Percentiles rank a stretch among this genome's conserved stretches.
Evolutionary conservation across 345 rosid genomes (phyloP).

Genomic region (Eucalyptus polybractea): DNA sequence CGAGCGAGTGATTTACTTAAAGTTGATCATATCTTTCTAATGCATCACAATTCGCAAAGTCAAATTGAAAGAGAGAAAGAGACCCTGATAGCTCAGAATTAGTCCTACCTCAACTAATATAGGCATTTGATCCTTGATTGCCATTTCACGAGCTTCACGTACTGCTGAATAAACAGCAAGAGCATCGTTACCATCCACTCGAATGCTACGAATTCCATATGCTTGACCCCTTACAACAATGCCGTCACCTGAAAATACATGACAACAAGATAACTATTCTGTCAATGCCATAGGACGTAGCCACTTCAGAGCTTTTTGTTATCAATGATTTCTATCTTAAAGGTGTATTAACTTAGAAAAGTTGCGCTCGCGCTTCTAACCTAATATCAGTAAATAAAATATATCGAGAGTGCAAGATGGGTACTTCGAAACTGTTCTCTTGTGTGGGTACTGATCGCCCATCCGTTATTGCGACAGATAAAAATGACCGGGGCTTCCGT

Average conservation of each 20-base stretch:
- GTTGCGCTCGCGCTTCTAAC: not conserved
- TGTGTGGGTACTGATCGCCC: constrained; percentile 75
- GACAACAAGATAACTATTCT: not conserved
- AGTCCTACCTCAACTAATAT: constrained; percentile 49
- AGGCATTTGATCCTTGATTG: constrained; percentile 48
- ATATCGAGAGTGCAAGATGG: not conserved
- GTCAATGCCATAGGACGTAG: not conserved
- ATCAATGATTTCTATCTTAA: not conserved
- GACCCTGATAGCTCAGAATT: not conserved
- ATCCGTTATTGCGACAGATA: constrained; percentile 79
- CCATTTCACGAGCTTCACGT: constrained; percentile 50
- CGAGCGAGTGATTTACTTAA: not conserved
- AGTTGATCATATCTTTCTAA: not conserved
- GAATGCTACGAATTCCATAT: constrained; percentile 69
- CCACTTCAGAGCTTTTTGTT: not conserved
- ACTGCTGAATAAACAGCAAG: constrained; percentile 64
- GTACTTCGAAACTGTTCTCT: constrained; percentile 75
- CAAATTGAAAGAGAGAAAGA: not conserved
- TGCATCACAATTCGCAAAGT: not conserved
- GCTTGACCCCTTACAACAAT: constrained; percentile 65
- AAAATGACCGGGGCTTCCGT: constrained; percentile 62
- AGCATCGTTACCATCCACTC: constrained; percentile 79
- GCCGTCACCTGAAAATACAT: constrained; percentile 49
- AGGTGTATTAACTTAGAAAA: not conserved
- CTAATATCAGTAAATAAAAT: not conserved